Conservation (phyloP, 2,329 filamentous ascomycete genomes). For the Penicillium sp. region DNA sequence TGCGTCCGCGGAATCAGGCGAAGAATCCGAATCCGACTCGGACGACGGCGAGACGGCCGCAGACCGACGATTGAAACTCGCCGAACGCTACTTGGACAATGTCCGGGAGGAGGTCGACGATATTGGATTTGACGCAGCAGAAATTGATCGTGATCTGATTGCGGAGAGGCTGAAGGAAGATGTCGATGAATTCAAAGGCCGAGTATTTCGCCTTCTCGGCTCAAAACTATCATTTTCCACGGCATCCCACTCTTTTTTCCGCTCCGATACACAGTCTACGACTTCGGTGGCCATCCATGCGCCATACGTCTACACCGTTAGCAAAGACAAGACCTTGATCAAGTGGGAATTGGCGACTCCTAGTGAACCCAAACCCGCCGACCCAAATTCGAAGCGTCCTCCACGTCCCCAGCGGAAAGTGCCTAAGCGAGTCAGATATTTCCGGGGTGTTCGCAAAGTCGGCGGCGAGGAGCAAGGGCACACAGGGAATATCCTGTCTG, state of each 20-base stretch:
- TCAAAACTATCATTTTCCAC: constrained; percentile 63
- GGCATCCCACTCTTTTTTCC: constrained; percentile 66
- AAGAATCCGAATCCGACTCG: constrained; percentile 60
- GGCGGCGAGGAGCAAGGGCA: constrained; percentile 61
- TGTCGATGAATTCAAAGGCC: constrained; percentile 83
- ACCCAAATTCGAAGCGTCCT: constrained; percentile 59
- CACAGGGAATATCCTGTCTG: constrained; percentile 69
- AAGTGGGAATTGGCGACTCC: constrained; percentile 77
- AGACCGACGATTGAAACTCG: constrained; percentile 77
- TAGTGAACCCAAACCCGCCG: constrained; percentile 29
- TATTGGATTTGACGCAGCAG: constrained; percentile 83
- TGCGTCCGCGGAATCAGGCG: constrained; percentile 45
- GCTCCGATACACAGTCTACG: constrained; percentile 69
- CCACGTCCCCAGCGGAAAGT: constrained; percentile 42
- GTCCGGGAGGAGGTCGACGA: constrained; percentile 78
- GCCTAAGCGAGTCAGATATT: constrained; percentile 48
- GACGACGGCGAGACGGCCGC: constrained; percentile 79
- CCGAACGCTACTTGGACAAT: constrained; percentile 89
- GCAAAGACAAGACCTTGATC: constrained; percentile 75
- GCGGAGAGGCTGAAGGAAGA: constrained; percentile 87
- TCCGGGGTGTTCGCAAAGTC: constrained; percentile 40
- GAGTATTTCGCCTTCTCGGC: constrained; percentile 76
- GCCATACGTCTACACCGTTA: constrained; percentile 81
- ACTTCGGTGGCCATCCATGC: constrained; percentile 74
- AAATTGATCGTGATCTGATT: constrained; percentile 88